Conservation (phyloP, 768 basidiomycete genomes). For the Hygrophoropsis aurantiaca region DNA sequence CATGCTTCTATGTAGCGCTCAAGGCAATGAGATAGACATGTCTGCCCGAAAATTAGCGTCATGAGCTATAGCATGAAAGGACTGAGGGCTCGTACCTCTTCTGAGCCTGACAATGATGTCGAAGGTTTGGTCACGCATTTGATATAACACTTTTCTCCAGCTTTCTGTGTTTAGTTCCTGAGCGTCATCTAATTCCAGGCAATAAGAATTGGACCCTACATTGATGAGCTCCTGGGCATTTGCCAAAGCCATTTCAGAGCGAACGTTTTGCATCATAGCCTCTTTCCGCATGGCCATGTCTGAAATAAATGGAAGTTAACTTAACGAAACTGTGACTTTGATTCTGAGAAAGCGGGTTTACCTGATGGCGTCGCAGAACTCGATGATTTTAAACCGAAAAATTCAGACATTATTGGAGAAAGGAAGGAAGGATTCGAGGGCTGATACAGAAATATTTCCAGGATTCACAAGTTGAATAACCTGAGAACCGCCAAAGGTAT, state of each 20-base stretch:
- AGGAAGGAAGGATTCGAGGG: not conserved
- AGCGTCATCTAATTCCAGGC: no score
- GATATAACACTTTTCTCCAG: slow-evolving; percentile 72
- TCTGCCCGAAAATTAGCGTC: slow-evolving; percentile 38
- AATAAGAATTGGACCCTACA: slow-evolving; percentile 36
- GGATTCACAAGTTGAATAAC: no score
- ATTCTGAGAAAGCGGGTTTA: slow-evolving; percentile 1
- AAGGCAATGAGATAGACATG: slow-evolving; percentile 72
- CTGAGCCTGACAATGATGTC: slow-evolving; percentile 62
- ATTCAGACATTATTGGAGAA: slow-evolving; percentile 47
- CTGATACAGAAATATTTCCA: not conserved
- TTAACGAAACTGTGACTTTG: not conserved
- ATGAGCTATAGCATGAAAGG: not conserved
- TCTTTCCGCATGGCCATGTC: slow-evolving; percentile 41
- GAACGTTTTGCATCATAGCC: slow-evolving; percentile 59
- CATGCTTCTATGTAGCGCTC: slow-evolving; percentile 86
- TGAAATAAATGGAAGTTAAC: slow-evolving; percentile 11
- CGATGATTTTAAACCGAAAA: slow-evolving; percentile 48
- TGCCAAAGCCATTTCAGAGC: slow-evolving; percentile 66
- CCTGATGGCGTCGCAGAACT: slow-evolving; percentile 28
- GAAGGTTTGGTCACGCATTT: slow-evolving; percentile 81
- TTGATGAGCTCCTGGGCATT: slow-evolving; percentile 84
- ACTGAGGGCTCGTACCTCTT: slow-evolving; percentile 53
- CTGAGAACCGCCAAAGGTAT: no score
- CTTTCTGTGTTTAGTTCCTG: no score